phyloP scores from a whole-genome alignment of 2,329 filamentous ascomycete species.

The Aspergillus neoniger region DNA sequence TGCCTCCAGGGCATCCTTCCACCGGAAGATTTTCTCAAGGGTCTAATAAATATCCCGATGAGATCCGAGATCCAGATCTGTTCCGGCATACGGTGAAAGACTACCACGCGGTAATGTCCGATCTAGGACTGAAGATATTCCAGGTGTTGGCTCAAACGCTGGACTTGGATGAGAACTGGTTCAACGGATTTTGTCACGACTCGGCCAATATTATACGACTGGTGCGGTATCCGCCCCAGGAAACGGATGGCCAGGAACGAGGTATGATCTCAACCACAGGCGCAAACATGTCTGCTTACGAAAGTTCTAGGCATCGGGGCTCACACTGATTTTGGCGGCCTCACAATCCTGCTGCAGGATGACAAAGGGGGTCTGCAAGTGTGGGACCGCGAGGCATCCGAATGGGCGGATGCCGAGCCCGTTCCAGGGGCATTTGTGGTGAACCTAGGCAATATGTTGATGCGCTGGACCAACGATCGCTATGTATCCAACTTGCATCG shows the following conservation, averaged over 20 bases:
- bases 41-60: slow-evolving; percentile 20
- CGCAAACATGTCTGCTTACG: not conserved
- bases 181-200: slow-evolving; percentile 27
- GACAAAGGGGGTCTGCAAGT: slow-evolving; percentile 31
- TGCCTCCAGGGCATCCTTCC: slow-evolving; percentile 18
- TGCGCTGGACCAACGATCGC: slow-evolving; percentile 31
- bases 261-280: not conserved
- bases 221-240: slow-evolving; percentile 34
- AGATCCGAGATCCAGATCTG: slow-evolving; percentile 4
- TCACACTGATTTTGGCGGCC: slow-evolving; percentile 37
- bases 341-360: slow-evolving; percentile 37
- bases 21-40: slow-evolving; percentile 25
- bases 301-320: slow-evolving; percentile 29
- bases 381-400: slow-evolving; percentile 22
- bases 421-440: slow-evolving; percentile 30
- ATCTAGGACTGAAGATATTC: slow-evolving; percentile 24
- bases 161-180: slow-evolving; percentile 18
- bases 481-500: slow-evolving; percentile 33
- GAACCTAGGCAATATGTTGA: slow-evolving; percentile 35
- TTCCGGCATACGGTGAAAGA: slow-evolving; percentile 8
- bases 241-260: slow-evolving; percentile 21
- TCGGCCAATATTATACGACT: slow-evolving; percentile 30
- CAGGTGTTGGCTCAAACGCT: slow-evolving; percentile 16
- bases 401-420: slow-evolving; percentile 31
- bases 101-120: slow-evolving; percentile 20